Evolutionary conservation across 768 basidiomycete genomes (phyloP).

Genomic region (Amanita inopinata): DNA sequence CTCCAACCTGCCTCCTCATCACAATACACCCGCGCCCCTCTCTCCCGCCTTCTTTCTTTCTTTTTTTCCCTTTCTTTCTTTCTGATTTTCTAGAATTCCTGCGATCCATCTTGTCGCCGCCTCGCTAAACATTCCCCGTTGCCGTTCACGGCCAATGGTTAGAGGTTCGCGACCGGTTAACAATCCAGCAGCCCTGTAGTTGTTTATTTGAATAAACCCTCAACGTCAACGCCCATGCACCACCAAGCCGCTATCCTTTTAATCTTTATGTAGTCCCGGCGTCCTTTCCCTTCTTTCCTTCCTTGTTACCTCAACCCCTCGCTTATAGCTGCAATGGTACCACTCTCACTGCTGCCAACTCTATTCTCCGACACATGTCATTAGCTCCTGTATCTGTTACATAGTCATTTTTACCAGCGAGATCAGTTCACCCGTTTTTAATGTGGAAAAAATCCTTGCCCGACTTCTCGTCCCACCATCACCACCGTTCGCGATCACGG

Average conservation of each 20-base stretch:
- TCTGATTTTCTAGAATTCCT: neutral
- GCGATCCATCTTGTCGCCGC: neutral
- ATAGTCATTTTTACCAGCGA: too few relatives aligned
- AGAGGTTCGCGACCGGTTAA: neutral
- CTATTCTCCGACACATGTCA: too few relatives aligned
- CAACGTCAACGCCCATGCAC: neutral
- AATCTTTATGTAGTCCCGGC: neutral
- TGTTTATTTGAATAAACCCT: neutral
- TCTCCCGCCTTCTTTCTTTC: neutral
- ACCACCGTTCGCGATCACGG: too few relatives aligned
- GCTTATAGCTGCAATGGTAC: too few relatives aligned
- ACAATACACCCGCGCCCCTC: neutral
- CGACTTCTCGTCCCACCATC: too few relatives aligned
- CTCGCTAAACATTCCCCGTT: neutral
- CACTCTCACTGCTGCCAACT: neutral
- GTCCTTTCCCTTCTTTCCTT: neutral
- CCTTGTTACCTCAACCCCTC: neutral
- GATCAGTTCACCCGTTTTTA: too few relatives aligned
- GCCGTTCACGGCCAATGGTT: neutral
- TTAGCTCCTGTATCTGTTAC: too few relatives aligned
- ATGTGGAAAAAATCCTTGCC: too few relatives aligned
- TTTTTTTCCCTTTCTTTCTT: neutral
- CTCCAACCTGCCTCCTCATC: slow-evolving; percentile 13
- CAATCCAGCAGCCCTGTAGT: neutral
- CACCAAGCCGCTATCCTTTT: neutral